These are phyloP conservation scores for Strigomonas culicis DNA, from an alignment of 208 protist species.

Conservation along the genomic window DNA sequence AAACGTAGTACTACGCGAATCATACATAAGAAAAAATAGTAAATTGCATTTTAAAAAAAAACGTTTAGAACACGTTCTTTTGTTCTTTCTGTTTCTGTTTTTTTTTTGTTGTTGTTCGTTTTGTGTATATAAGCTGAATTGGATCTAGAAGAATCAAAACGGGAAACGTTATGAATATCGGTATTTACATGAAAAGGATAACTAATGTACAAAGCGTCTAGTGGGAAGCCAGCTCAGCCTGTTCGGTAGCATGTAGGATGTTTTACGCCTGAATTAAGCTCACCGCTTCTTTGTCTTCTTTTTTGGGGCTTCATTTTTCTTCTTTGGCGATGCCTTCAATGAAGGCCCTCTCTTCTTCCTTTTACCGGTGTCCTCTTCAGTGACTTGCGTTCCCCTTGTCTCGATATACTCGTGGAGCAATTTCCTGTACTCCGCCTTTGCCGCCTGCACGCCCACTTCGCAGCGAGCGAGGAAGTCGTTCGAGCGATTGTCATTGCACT, in stretches of 20 bases:
- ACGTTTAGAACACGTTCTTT: too few relatives aligned
- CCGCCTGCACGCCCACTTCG: slow-evolving; percentile 22
- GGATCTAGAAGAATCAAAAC: too few relatives aligned
- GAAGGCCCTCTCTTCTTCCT: not conserved
- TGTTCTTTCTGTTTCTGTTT: not conserved
- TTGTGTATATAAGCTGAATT: too few relatives aligned
- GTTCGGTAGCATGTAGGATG: too few relatives aligned
- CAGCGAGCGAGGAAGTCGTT: slow-evolving; percentile 43
- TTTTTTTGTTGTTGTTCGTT: not conserved
- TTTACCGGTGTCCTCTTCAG: not conserved
- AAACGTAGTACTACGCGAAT: too few relatives aligned
- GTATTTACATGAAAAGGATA: too few relatives aligned
- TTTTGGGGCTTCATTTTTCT: not conserved
- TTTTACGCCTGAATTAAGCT: too few relatives aligned
- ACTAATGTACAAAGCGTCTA: too few relatives aligned
- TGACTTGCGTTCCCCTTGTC: not conserved
- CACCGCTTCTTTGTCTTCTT: slow-evolving; percentile 1
- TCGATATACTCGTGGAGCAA: slow-evolving; percentile 28
- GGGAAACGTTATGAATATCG: too few relatives aligned
- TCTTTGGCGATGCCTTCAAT: not conserved
- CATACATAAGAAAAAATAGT: too few relatives aligned
- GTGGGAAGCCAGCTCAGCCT: too few relatives aligned
- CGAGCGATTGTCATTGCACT: slow-evolving; percentile 48
- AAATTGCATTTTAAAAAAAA: too few relatives aligned
- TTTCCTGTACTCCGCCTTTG: slow-evolving; percentile 26